These are phyloP conservation scores for Rhynchosporium secalis DNA, from an alignment of 2,329 filamentous ascomycete genomes.

Conservation along the genomic window DNA sequence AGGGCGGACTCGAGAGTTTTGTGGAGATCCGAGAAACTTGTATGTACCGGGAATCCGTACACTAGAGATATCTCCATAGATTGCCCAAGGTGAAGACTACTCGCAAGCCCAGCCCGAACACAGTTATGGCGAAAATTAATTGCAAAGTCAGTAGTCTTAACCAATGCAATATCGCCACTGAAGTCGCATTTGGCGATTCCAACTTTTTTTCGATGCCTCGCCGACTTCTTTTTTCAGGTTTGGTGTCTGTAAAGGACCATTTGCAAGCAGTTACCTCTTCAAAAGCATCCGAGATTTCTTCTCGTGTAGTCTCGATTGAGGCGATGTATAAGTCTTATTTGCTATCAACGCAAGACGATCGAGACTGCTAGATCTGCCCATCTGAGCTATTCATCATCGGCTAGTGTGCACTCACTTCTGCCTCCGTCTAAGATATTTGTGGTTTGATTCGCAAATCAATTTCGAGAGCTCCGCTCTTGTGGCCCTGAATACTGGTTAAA, in stretches of 20 bases:
- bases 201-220: slow-evolving; percentile 12
- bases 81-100: no score
- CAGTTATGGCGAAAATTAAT: not conserved
- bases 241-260: slow-evolving; percentile 31
- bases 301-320: slow-evolving; percentile 40
- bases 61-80: no score
- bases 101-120: no score
- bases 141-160: slow-evolving; percentile 18
- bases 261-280: slow-evolving; percentile 36
- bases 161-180: slow-evolving; percentile 13
- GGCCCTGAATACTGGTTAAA: not conserved
- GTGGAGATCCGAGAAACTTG: no score
- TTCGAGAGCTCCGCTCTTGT: slow-evolving; percentile 33
- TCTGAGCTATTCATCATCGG: slow-evolving; percentile 36
- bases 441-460: slow-evolving; percentile 39
- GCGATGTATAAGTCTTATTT: slow-evolving; percentile 40
- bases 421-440: slow-evolving; percentile 39
- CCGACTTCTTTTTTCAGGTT: slow-evolving; percentile 12
- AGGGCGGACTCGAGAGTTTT: no score
- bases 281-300: slow-evolving; percentile 38
- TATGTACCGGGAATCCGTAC: no score
- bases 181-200: slow-evolving; percentile 10
- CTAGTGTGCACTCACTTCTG: slow-evolving; percentile 25
- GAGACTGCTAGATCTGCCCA: slow-evolving; percentile 39
- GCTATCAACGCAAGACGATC: slow-evolving; percentile 38